phyloP scores from a whole-genome alignment of 1,284 basidiomycete species.

The Melampsora abietis-canadensis region DNA sequence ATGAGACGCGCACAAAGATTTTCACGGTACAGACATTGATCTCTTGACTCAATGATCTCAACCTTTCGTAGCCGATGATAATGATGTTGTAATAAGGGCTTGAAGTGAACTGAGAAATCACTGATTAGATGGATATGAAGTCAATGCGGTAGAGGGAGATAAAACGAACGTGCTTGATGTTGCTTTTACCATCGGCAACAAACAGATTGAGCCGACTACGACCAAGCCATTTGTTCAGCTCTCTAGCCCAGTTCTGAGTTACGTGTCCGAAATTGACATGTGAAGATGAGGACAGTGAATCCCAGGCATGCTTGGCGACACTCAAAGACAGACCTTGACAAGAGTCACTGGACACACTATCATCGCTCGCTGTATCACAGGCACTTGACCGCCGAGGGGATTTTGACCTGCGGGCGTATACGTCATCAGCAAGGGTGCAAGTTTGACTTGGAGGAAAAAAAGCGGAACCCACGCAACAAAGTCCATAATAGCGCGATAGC shows the following conservation, averaged over 20 bases:
- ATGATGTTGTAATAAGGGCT: slow-evolving; percentile 75
- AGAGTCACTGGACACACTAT: slow-evolving; percentile 94
- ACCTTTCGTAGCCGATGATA: slow-evolving; percentile 89
- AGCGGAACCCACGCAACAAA: slow-evolving; percentile 66
- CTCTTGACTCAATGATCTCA: slow-evolving; percentile 26
- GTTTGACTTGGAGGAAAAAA: background rate
- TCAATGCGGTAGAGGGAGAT: background rate
- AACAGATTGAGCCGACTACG: slow-evolving; percentile 41
- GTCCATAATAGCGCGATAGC: slow-evolving; percentile 86
- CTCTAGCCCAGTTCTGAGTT: slow-evolving; percentile 79
- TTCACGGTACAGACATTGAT: slow-evolving; percentile 18
- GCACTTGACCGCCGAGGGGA: slow-evolving; percentile 45
- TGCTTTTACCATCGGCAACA: slow-evolving; percentile 31
- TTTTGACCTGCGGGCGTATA: slow-evolving; percentile 32
- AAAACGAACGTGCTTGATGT: slow-evolving; percentile 37
- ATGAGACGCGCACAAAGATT: background rate
- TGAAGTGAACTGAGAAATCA: slow-evolving; percentile 26
- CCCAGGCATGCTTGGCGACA: no score
- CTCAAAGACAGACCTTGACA: slow-evolving; percentile 58
- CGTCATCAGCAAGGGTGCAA: background rate
- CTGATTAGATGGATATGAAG: background rate
- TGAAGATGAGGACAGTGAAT: no score
- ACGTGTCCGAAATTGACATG: background rate
- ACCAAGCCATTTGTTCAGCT: slow-evolving; percentile 78
- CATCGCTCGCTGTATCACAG: slow-evolving; percentile 64